Evolutionary conservation across 805 yeast genomes (phyloP).

Genomic region (Lachancea fermentati): DNA sequence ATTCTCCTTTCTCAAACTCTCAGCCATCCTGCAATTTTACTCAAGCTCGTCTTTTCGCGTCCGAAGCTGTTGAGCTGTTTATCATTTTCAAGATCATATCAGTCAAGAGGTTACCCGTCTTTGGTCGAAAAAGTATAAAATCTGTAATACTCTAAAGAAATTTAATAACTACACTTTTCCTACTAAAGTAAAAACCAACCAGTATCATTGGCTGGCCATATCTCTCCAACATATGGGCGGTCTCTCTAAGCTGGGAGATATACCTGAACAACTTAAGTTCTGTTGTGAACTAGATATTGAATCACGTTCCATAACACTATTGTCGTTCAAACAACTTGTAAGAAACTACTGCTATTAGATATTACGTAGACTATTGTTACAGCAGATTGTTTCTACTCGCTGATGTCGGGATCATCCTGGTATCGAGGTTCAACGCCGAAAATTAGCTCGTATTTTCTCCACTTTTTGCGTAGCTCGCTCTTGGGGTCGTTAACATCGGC

Average conservation of each 20-base stretch:
- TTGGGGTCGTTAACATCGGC: constrained; percentile 27
- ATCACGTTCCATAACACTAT: constrained; percentile 19
- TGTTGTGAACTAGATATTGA: constrained; percentile 15
- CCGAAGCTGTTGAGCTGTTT: no score
- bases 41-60: not conserved
- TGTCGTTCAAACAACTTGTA: constrained; percentile 22
- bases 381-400: constrained; percentile 19
- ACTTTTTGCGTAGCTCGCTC: constrained; percentile 29
- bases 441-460: constrained; percentile 33
- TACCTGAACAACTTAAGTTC: constrained; percentile 26
- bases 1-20: constrained; percentile 1
- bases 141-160: no score
- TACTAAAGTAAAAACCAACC: constrained; percentile 13
- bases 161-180: no score
- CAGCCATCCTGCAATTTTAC: constrained; percentile 2
- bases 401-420: constrained; percentile 25
- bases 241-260: constrained; percentile 29
- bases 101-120: no score
- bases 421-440: constrained; percentile 33
- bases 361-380: constrained; percentile 1
- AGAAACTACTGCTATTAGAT: not conserved
- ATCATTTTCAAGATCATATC: constrained; percentile 1
- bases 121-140: no score
- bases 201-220: constrained; percentile 27
- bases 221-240: constrained; percentile 22